A percentile compares a stretch with the other conserved stretches of the same genome.
Evolutionary conservation across 2,329 filamentous ascomycete genomes (phyloP).

Genomic region (Nemania abortiva): DNA sequence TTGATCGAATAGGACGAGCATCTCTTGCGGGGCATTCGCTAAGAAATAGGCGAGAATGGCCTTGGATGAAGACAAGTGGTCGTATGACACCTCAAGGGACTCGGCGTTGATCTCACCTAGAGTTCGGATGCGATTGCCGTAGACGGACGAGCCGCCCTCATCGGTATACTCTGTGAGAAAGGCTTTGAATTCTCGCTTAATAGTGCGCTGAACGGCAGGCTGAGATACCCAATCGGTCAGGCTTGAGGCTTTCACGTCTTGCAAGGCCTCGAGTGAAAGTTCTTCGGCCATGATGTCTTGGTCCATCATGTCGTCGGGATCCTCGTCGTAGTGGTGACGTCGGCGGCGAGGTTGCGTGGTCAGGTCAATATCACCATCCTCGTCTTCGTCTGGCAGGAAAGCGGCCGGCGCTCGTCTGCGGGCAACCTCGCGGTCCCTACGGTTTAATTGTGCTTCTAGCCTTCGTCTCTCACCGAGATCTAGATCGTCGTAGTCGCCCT

Average conservation of each 20-base stretch:
- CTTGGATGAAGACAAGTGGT: slow-evolving; percentile 89
- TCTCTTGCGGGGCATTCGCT: slow-evolving; percentile 93
- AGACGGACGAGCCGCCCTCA: slow-evolving; percentile 88
- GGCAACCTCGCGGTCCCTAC: slow-evolving; percentile 78
- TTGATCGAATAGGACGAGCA: slow-evolving; percentile 95
- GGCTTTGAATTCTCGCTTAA: slow-evolving; percentile 96
- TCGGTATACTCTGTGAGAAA: slow-evolving; percentile 98
- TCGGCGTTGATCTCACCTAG: slow-evolving; percentile 98
- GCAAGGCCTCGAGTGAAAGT: slow-evolving; percentile 88
- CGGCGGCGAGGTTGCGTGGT: slow-evolving; percentile 86
- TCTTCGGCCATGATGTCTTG: slow-evolving; percentile 97
- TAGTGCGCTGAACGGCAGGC: slow-evolving; percentile 89
- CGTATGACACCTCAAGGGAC: slow-evolving; percentile 94
- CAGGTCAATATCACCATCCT: slow-evolving; percentile 85
- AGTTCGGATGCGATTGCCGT: slow-evolving; percentile 92
- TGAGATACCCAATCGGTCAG: slow-evolving; percentile 96
- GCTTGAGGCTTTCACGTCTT: slow-evolving; percentile 92
- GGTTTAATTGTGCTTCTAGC: slow-evolving; percentile 79
- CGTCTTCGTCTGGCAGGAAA: slow-evolving; percentile 82
- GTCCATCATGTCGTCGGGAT: slow-evolving; percentile 90
- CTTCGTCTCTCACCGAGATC: slow-evolving; percentile 74
- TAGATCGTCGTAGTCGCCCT: slow-evolving; percentile 78
- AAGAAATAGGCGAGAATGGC: slow-evolving; percentile 96
- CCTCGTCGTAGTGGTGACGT: slow-evolving; percentile 93
- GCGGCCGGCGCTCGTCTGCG: slow-evolving; percentile 77